Base-by-base conservation (phyloP, 1,284 basidiomycete species). In the Flammula alnicola region DNA sequence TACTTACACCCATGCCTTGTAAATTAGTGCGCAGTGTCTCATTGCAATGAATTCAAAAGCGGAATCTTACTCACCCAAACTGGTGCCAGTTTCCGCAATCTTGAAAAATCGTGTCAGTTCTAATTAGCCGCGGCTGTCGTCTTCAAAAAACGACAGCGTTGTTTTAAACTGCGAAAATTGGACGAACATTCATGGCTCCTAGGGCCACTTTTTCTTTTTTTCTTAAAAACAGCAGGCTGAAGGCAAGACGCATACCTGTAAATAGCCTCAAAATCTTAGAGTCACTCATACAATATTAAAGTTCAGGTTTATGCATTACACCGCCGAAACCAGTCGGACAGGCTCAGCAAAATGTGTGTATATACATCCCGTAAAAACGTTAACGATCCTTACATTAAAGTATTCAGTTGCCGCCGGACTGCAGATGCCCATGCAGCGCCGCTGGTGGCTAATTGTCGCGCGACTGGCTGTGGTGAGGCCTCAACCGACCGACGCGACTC, bases 291-390 rank as follows among this genome's bases (percentile, higher is more conserved):
- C 20, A n/a, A 8, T 33, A 42, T 45, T 23, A 44, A 47, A 37
- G 52, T 46, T 54, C 26, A 45, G 46, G 50, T 48, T 40, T 51
- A 36, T 55, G 58, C 53, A 59, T 55, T 53, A 55, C 54, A 51
- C 56, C 56, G 50, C 57, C 60, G 56, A 58, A 59, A 55, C 60
- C 60, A 59, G 60, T 62, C 60, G 56, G 55, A 54, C 56, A 58
- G 60, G 56, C 47, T 52, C 54, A 58, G 58, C 57, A 46, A 43
- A 36, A 48, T 43, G 53, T 56, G 46, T 35, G 49, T 58, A 59
- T 56, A 46, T 58, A 56, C 51, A 56, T 59, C 58, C 60, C 56
- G 50, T 31, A 52, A 44, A 54, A 49, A 31, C 29, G 27, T 26
- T 44, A 44, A 35, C 43, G 25, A 51, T 48, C 44, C n/a, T 32